Evolutionary conservation across 2,329 filamentous ascomycete genomes (phyloP).

Genomic region (Colletotrichum horii): DNA sequence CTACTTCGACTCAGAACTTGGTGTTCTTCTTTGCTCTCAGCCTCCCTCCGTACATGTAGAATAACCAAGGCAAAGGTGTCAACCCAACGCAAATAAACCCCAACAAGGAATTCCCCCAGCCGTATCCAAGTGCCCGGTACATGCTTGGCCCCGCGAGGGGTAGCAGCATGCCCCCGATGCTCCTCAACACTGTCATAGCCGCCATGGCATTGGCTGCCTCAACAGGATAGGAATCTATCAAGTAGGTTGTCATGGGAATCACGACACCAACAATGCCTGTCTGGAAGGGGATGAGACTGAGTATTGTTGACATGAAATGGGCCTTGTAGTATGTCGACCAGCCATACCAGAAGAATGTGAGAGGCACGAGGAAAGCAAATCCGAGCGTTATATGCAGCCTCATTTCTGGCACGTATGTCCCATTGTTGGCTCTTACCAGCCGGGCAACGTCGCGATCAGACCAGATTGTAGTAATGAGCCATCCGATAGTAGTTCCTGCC

Average conservation of each 20-base stretch:
- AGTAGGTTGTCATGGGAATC: not conserved
- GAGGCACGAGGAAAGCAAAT: not conserved
- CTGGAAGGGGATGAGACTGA: not conserved
- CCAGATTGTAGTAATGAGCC: not conserved
- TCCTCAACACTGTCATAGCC: not conserved
- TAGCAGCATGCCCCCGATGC: constrained; percentile 7
- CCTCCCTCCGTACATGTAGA: not conserved
- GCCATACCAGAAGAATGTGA: constrained; percentile 61
- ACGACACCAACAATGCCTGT: not conserved
- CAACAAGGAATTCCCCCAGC: constrained; percentile 23
- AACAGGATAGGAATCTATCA: constrained; percentile 29
- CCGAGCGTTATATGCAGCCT: not conserved
- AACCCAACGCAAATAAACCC: constrained; percentile 13
- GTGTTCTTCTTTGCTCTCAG: not conserved
- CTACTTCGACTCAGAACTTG: not conserved
- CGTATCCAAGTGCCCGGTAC: constrained; percentile 14
- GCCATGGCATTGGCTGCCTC: not conserved
- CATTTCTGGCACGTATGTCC: not conserved
- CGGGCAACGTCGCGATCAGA: not conserved
- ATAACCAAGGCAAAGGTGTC: not conserved
- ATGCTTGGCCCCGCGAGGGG: constrained; percentile 9
- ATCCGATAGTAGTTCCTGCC: not conserved
- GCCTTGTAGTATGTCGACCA: constrained; percentile 62
- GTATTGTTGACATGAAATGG: constrained; percentile 35
- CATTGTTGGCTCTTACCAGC: not conserved